A percentile compares a stretch with the other conserved stretches of the same genome.
These are phyloP conservation scores for Rhodocollybia butyracea DNA, from an alignment of 768 basidiomycete species.

Conservation along the genomic window DNA sequence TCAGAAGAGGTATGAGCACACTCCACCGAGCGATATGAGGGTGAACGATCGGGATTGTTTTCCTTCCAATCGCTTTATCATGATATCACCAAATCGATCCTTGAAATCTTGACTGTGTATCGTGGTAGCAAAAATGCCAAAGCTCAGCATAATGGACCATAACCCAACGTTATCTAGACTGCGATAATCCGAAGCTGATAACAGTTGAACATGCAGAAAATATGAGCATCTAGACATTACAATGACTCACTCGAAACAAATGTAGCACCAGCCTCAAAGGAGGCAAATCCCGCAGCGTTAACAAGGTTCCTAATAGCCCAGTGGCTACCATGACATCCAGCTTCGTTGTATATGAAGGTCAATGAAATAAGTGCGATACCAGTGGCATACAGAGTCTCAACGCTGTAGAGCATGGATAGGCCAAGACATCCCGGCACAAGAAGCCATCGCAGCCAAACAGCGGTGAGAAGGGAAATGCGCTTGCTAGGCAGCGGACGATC, in stretches of 20 bases:
- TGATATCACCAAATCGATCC: slow-evolving; percentile 27
- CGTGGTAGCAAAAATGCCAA: slow-evolving; percentile 29
- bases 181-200: not conserved
- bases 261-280: slow-evolving; percentile 16
- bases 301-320: slow-evolving; percentile 8
- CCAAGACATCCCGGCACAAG: slow-evolving; percentile 24
- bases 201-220: not conserved
- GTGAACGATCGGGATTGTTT: slow-evolving; percentile 29
- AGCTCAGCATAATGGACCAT: slow-evolving; percentile 19
- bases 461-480: slow-evolving; percentile 20
- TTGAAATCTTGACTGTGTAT: slow-evolving; percentile 34
- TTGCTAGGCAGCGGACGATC: slow-evolving; percentile 31
- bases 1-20: not conserved
- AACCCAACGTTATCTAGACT: not conserved
- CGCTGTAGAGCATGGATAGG: too few species aligned
- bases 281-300: slow-evolving; percentile 15
- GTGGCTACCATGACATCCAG: slow-evolving; percentile 8
- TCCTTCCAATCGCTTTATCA: slow-evolving; percentile 25
- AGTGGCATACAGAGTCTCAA: not conserved
- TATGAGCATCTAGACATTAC: not conserved
- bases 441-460: slow-evolving; percentile 26
- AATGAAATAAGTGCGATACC: slow-evolving; percentile 13
- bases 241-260: slow-evolving; percentile 16
- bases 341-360: slow-evolving; percentile 15
- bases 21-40: slow-evolving; percentile 13